These are phyloP conservation scores for Bifiguratus adelaidae DNA, from an alignment of 192 early-diverging fungal species.

Conservation along the genomic window DNA sequence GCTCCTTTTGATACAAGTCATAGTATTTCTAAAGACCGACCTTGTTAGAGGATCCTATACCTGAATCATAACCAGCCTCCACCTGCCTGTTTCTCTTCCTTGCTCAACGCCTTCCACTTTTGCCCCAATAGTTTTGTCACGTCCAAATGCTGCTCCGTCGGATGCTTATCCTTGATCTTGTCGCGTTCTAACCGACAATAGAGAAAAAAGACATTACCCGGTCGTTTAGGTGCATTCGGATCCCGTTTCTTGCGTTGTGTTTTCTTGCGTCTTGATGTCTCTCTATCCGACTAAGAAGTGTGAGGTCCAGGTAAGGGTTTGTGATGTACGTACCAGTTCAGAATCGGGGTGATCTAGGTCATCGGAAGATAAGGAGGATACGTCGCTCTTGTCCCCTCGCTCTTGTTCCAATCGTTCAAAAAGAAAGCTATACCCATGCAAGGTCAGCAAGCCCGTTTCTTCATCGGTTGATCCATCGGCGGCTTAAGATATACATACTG, in stretches of 20 bases:
- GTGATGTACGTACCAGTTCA: too few relatives aligned
- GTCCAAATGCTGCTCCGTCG: conserved; percentile 16
- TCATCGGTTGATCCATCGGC: background rate
- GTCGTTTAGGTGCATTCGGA: conserved; percentile 31
- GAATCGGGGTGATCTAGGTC: too few relatives aligned
- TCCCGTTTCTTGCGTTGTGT: conserved; percentile 22
- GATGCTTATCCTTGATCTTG: conserved; percentile 25
- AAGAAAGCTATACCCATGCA: conserved; percentile 13
- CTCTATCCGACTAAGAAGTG: too few relatives aligned
- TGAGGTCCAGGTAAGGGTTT: too few relatives aligned
- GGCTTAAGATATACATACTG: background rate
- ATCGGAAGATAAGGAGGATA: too few relatives aligned
- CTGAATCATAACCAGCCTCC: background rate
- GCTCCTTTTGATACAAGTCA: conserved; percentile 11
- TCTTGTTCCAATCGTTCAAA: conserved; percentile 21
- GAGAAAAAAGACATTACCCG: conserved; percentile 25
- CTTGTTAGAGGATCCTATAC: background rate
- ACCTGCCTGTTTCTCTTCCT: conserved; percentile 22
- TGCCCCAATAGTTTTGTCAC: conserved; percentile 23
- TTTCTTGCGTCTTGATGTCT: too few relatives aligned
- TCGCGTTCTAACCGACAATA: conserved; percentile 28
- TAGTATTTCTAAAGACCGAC: conserved; percentile 23
- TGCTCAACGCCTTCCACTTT: conserved; percentile 24
- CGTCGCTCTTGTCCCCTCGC: too few relatives aligned
- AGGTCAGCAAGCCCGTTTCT: background rate